Conservation (phyloP, 2,329 filamentous ascomycete species). For the Graphiopsis chlorocephala region DNA sequence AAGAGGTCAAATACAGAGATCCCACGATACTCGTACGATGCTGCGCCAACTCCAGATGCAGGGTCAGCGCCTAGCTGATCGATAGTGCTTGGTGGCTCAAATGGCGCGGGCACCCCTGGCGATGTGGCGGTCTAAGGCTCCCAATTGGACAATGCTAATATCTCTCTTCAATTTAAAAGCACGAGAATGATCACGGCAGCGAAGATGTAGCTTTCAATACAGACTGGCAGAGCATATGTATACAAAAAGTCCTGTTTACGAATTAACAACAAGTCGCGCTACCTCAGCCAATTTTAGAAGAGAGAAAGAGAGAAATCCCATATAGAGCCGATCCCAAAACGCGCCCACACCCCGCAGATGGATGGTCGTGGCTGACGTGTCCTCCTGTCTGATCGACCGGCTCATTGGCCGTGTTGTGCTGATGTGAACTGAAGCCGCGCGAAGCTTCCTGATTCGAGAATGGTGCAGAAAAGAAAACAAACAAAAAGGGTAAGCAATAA, state of each 20-base stretch:
- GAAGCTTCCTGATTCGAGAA: neutral
- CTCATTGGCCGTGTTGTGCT: neutral
- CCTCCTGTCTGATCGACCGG: neutral
- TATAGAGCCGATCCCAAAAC: neutral
- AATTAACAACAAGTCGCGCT: neutral
- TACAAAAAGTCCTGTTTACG: neutral
- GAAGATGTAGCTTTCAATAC: too few relatives aligned
- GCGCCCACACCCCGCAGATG: neutral
- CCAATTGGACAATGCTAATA: too few relatives aligned
- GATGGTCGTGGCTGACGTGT: neutral
- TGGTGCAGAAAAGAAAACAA: neutral
- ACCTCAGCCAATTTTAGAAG: neutral
- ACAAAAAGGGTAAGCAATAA: slow-evolving; percentile 5
- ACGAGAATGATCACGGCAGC: too few relatives aligned
- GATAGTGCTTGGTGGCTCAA: too few relatives aligned
- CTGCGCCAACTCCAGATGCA: too few relatives aligned
- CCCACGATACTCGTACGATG: too few relatives aligned
- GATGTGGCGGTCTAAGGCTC: too few relatives aligned
- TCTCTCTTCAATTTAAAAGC: too few relatives aligned
- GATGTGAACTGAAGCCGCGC: neutral
- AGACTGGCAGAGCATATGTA: too few relatives aligned
- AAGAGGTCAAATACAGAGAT: too few relatives aligned
- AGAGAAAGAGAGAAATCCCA: neutral
- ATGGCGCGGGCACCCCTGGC: too few relatives aligned
- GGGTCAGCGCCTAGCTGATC: too few relatives aligned